A percentile compares a stretch with the other conserved stretches of the same genome.
These are phyloP conservation scores for Lineolata rhizophorae DNA, from an alignment of 495 filamentous ascomycete species.

Conservation along the genomic window DNA sequence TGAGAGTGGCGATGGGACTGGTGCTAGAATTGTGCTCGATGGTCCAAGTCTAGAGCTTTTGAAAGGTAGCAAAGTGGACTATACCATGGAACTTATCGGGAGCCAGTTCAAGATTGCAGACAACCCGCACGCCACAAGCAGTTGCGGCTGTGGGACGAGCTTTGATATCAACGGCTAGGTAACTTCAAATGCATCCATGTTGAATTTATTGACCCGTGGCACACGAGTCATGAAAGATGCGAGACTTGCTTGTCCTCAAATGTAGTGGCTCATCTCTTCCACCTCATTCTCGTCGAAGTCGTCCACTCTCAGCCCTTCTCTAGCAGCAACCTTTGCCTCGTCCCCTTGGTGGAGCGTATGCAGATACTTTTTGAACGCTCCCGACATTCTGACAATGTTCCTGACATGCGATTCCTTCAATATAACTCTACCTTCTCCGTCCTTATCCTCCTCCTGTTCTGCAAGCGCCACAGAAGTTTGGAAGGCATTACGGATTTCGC, in stretches of 20 bases:
- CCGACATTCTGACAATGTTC: constrained; percentile 2
- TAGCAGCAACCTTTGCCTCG: constrained; percentile 1
- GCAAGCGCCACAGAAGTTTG: constrained; percentile 7
- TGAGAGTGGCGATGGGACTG: constrained; percentile 17
- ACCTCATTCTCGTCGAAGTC: constrained; percentile 4
- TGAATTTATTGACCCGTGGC: no score
- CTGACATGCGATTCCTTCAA: constrained; percentile 1
- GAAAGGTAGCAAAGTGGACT: constrained; percentile 85
- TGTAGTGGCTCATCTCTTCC: no score
- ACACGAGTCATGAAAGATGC: no score
- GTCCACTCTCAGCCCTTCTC: constrained; percentile 5
- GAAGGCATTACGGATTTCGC: constrained; percentile 8
- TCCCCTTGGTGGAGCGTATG: constrained; percentile 5
- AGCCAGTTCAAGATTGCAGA: constrained; percentile 94
- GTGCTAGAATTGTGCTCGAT: constrained; percentile 78
- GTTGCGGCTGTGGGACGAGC: constrained; percentile 93
- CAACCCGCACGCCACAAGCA: constrained; percentile 76
- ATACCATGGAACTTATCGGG: constrained; percentile 89
- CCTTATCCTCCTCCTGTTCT: constrained; percentile 1
- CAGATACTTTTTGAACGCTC: constrained; percentile 3
- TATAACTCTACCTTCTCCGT: background rate
- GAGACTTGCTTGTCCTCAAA: no score
- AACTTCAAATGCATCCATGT: no score
- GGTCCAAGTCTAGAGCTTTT: constrained; percentile 68
- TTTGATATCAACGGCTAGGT: constrained; percentile 66